phyloP scores from a whole-genome alignment of 2,329 filamentous ascomycete genomes.

The Fusarium sp. region DNA sequence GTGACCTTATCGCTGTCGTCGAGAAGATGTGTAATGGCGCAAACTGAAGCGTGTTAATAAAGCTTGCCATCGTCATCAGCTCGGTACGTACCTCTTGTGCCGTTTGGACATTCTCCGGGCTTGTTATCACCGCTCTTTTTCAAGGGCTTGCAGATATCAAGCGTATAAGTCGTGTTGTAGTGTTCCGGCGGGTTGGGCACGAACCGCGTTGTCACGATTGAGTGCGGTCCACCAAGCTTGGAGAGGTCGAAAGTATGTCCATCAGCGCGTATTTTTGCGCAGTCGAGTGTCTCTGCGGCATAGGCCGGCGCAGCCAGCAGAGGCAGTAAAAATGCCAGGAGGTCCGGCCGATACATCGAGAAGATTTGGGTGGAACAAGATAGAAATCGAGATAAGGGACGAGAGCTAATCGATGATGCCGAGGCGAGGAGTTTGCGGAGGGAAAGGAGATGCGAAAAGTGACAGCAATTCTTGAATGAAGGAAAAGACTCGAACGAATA shows the following conservation, averaged over 20 bases:
- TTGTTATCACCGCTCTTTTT: slow-evolving; percentile 70
- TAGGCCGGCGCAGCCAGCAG: slow-evolving; percentile 56
- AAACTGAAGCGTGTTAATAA: slow-evolving; percentile 66
- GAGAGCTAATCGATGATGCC: slow-evolving; percentile 12
- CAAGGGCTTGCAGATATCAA: slow-evolving; percentile 81
- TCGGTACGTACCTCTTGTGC: slow-evolving; percentile 71
- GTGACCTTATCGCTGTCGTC: slow-evolving; percentile 55
- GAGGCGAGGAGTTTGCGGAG: slow-evolving; percentile 17
- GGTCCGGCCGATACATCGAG: slow-evolving; percentile 58
- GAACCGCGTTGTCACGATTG: slow-evolving; percentile 71
- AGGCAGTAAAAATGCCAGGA: slow-evolving; percentile 55
- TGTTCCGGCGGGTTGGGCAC: slow-evolving; percentile 64
- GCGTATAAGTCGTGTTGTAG: slow-evolving; percentile 81
- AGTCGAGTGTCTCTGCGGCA: slow-evolving; percentile 68
- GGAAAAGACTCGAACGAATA: slow-evolving; percentile 3
- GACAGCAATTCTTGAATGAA: slow-evolving; percentile 3
- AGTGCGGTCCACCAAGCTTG: slow-evolving; percentile 75
- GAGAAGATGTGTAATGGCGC: slow-evolving; percentile 76
- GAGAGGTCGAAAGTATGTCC: slow-evolving; percentile 74
- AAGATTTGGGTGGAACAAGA: slow-evolving; percentile 20
- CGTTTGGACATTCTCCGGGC: slow-evolving; percentile 74
- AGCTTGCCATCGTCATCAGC: background rate
- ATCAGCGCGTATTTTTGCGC: slow-evolving; percentile 71
- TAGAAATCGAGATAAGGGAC: slow-evolving; percentile 11
- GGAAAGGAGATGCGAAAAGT: slow-evolving; percentile 11